Evolutionary conservation across 2,329 filamentous ascomycete species (phyloP).

Genomic region (Onygenales sp.): DNA sequence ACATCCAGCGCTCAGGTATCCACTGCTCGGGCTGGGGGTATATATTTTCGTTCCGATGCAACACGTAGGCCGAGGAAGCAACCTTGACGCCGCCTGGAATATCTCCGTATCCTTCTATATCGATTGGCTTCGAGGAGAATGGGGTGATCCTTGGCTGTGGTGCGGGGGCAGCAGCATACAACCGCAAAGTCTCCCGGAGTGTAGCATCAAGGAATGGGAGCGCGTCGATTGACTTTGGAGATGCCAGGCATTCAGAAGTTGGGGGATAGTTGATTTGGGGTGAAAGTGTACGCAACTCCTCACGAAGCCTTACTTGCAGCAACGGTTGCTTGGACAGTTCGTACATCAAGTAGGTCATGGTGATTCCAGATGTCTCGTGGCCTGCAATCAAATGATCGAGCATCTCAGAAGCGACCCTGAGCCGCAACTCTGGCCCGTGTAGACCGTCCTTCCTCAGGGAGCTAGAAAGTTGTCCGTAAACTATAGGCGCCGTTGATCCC

Average conservation of each 20-base stretch:
- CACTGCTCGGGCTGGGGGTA: constrained; percentile 40
- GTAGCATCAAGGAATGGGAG: constrained; percentile 49
- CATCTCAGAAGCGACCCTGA: constrained; percentile 56
- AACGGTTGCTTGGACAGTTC: constrained; percentile 27
- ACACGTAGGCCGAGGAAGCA: constrained; percentile 39
- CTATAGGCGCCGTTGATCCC: not conserved
- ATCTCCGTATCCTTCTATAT: constrained; percentile 22
- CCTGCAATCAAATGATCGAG: constrained; percentile 69
- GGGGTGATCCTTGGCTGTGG: constrained; percentile 47
- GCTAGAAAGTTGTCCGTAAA: not conserved
- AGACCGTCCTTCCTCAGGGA: not conserved
- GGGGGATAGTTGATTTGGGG: not conserved
- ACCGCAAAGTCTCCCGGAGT: constrained; percentile 50
- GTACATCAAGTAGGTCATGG: constrained; percentile 32
- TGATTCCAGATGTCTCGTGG: constrained; percentile 67
- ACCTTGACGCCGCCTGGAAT: constrained; percentile 36
- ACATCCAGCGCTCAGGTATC: constrained; percentile 40
- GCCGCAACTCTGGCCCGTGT: not conserved
- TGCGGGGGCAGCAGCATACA: constrained; percentile 52
- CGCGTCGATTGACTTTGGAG: constrained; percentile 31
- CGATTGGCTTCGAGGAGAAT: constrained; percentile 15
- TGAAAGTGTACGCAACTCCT: constrained; percentile 22
- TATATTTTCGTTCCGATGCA: constrained; percentile 39
- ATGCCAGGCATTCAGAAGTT: not conserved
- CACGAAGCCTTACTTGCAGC: constrained; percentile 24